Base-by-base conservation (phyloP, 225 moss, liverwort and hornwort species). In the Marchantia paleacea region DNA sequence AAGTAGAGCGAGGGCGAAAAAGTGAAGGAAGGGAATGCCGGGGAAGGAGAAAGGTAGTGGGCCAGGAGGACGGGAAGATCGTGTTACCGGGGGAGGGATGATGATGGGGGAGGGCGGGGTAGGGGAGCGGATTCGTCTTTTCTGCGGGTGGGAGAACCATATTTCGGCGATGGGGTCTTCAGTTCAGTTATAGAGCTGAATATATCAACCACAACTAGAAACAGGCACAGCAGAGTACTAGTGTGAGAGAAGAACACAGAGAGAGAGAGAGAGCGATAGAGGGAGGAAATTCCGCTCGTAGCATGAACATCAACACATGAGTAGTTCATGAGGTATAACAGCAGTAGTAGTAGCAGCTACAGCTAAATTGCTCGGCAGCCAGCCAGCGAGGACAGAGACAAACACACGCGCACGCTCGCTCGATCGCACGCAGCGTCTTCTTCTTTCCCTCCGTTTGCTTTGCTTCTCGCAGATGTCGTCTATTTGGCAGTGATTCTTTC, bases 401-500 rank as follows among this genome's bases (percentile, higher is more conserved):
- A 49, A 39, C 39, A 5, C 39, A 39, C 39, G 39, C 39, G 39
- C 39, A 39, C 39, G 39, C 39, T 39, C 39, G n/a, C 5, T 39
- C 39, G 39, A 39, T 39, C 39, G 39, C 39, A n/a, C n/a, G n/a
- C 30, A 47, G 8, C 29, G 68, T 47, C 19, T 13, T 3, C 18
- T 60, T 20, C 6, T 0, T 22, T 71, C 31, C 20, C 20, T 49
- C 70, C 7, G 70, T 50, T 39, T 5, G 39, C 39, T 71, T 69
- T 20, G 70, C 70, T 71, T 20, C 70, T 71, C 14, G 49, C 50
- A 71, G 70, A 48, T 71, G 13, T 71, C 48, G 49, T 71, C 39
- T 50, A 71, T 60, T 16, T 71, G 49, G 7, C 39, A 39, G 39
- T 39, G 39, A 39, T 39, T 39, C 3, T 39, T 39, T 39, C 39